phyloP scores from a whole-genome alignment of 2,329 filamentous ascomycete genomes.

The Xylaria arbuscula region DNA sequence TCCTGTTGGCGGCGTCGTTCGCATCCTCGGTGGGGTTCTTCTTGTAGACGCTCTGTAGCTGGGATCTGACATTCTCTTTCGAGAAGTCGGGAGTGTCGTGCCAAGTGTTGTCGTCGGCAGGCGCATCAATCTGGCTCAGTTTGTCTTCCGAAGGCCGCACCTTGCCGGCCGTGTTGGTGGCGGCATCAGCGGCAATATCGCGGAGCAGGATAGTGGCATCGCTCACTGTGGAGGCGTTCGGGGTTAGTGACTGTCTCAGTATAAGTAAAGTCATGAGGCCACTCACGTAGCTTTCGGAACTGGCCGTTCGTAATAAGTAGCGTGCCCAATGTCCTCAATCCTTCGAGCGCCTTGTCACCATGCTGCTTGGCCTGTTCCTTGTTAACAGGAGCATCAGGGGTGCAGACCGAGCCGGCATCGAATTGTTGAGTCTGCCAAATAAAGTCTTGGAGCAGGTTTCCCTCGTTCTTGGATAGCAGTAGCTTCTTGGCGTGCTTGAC shows the following conservation, averaged over 20 bases:
- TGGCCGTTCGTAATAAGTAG: slow-evolving; percentile 95
- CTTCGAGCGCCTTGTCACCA: slow-evolving; percentile 83
- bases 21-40: slow-evolving; percentile 67
- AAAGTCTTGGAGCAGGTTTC: slow-evolving; percentile 94
- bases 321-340: slow-evolving; percentile 86
- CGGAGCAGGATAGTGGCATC: slow-evolving; percentile 85
- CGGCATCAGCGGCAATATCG: slow-evolving; percentile 92
- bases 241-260: background rate
- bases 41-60: slow-evolving; percentile 72
- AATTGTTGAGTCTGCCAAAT: slow-evolving; percentile 92
- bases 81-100: slow-evolving; percentile 85
- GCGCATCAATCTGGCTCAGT: slow-evolving; percentile 79
- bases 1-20: slow-evolving; percentile 66
- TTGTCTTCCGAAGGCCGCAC: slow-evolving; percentile 83
- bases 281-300: slow-evolving; percentile 87
- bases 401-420: slow-evolving; percentile 68
- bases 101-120: slow-evolving; percentile 93
- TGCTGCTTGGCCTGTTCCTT: slow-evolving; percentile 85
- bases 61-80: slow-evolving; percentile 74
- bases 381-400: slow-evolving; percentile 74
- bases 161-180: slow-evolving; percentile 77
- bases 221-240: slow-evolving; percentile 62
- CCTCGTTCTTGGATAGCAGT: slow-evolving; percentile 92
- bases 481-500: slow-evolving; percentile 84
- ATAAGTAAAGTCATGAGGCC: background rate